A percentile compares a stretch with the other conserved stretches of the same genome.
Conservation (phyloP, 2,329 filamentous ascomycete genomes). For the Chrysoporthe austroafricana region DNA sequence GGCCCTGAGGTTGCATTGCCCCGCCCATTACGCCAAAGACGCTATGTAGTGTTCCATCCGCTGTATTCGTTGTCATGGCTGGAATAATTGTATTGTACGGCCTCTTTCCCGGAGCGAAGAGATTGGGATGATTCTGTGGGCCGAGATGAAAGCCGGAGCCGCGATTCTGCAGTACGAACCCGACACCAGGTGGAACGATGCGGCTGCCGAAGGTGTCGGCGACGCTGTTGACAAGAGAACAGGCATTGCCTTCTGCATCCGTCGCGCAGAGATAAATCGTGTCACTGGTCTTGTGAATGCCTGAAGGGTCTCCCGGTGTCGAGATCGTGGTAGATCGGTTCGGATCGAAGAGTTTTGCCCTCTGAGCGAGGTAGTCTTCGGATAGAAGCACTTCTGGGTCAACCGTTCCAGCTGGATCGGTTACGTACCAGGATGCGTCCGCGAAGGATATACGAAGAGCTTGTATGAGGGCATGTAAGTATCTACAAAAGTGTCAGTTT, state of each 20-base stretch:
- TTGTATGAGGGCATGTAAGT: slow-evolving; percentile 82
- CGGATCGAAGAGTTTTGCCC: slow-evolving; percentile 61
- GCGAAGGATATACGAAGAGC: slow-evolving; percentile 87
- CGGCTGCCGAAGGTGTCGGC: slow-evolving; percentile 83
- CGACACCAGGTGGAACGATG: slow-evolving; percentile 83
- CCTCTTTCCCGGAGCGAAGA: slow-evolving; percentile 76
- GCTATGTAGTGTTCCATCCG: slow-evolving; percentile 73
- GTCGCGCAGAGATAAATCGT: slow-evolving; percentile 92
- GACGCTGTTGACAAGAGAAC: slow-evolving; percentile 94
- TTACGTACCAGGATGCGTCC: slow-evolving; percentile 85
- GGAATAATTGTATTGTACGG: slow-evolving; percentile 98
- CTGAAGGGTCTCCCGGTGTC: slow-evolving; percentile 61
- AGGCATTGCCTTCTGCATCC: slow-evolving; percentile 81
- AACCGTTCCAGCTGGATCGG: slow-evolving; percentile 70
- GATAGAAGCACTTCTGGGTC: slow-evolving; percentile 58
- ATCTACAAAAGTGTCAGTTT: slow-evolving; percentile 20
- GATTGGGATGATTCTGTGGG: slow-evolving; percentile 71
- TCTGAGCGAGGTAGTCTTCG: slow-evolving; percentile 70
- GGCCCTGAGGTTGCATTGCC: slow-evolving; percentile 96
- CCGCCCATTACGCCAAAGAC: slow-evolving; percentile 96
- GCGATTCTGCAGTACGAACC: slow-evolving; percentile 91
- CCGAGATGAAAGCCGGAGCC: slow-evolving; percentile 81
- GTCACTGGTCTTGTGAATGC: slow-evolving; percentile 72
- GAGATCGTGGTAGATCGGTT: slow-evolving; percentile 67
- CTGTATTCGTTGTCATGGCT: slow-evolving; percentile 77